These are phyloP conservation scores for Russula earlei DNA, from an alignment of 768 basidiomycete species.

Conservation along the genomic window DNA sequence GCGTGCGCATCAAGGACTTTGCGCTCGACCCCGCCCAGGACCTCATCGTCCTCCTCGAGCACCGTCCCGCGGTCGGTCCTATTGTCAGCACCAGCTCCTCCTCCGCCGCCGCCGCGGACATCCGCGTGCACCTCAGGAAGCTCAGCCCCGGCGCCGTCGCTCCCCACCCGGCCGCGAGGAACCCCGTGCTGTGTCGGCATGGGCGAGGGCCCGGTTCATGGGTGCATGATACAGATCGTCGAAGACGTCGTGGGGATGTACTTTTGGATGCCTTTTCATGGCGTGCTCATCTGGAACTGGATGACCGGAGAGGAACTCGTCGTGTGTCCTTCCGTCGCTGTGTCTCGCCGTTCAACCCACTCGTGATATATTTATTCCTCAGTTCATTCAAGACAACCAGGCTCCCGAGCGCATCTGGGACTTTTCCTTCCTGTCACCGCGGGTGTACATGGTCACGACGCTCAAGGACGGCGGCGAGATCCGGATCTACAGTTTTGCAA, in stretches of 20 bases:
- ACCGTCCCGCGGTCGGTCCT: neutral
- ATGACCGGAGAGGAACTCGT: conserved; percentile 32
- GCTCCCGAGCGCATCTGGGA: conserved; percentile 28
- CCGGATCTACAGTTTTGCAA: conserved; percentile 34
- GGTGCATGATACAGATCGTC: conserved; percentile 40
- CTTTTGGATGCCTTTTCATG: conserved; percentile 29
- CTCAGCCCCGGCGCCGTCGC: conserved; percentile 29
- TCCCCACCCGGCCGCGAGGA: conserved; percentile 35
- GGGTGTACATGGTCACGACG: conserved; percentile 37
- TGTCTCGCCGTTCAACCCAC: neutral
- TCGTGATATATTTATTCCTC: neutral
- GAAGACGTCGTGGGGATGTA: conserved; percentile 46
- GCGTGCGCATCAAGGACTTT: conserved; percentile 41
- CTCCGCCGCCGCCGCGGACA: neutral
- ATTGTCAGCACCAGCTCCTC: neutral
- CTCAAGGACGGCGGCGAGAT: conserved; percentile 29
- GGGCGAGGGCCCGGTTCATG: conserved; percentile 23
- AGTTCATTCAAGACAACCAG: conserved; percentile 28
- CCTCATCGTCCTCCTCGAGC: conserved; percentile 37
- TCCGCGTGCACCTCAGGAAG: conserved; percentile 37
- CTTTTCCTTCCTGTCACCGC: conserved; percentile 39
- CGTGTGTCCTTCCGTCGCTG: conserved; percentile 29
- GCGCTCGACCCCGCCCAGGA: conserved; percentile 62
- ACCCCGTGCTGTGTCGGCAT: conserved; percentile 23
- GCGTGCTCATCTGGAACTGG: conserved; percentile 47